These are phyloP conservation scores for Vaccinium corymbosum DNA, from an alignment of 148 eudicot genomes.

Conservation along the genomic window DNA sequence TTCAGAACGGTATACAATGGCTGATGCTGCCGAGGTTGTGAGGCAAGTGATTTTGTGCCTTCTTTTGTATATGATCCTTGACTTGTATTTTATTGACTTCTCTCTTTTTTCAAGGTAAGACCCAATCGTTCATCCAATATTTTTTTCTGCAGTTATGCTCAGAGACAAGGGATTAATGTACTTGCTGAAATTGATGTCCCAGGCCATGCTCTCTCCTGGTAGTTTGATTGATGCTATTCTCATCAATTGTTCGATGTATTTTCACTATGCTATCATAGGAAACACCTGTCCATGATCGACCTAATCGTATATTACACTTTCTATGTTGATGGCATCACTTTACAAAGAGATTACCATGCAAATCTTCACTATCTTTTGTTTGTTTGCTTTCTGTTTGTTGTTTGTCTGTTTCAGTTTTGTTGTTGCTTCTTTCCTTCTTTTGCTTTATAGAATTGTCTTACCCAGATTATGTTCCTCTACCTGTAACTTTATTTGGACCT, in stretches of 20 bases:
- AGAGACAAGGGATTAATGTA: conserved; percentile 75
- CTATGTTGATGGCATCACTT: not conserved
- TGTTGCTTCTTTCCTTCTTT: not conserved
- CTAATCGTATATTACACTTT: not conserved
- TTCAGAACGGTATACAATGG: conserved; percentile 68
- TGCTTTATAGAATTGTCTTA: not conserved
- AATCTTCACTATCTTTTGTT: not conserved
- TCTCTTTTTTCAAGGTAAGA: not conserved
- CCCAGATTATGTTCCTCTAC: not conserved
- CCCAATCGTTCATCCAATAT: not conserved
- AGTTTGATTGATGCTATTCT: conserved; percentile 14
- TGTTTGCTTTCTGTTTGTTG: not conserved
- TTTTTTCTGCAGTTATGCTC: conserved; percentile 64
- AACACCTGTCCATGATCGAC: conserved; percentile 3
- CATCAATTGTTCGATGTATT: not conserved
- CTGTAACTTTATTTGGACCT: not conserved
- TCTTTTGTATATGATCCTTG: conserved; percentile 1
- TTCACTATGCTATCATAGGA: not conserved
- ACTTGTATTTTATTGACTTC: not conserved
- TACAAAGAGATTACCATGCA: not conserved
- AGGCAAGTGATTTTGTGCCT: conserved; percentile 50
- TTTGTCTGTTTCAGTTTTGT: not conserved
- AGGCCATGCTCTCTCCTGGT: conserved; percentile 96
- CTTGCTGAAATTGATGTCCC: conserved; percentile 93
- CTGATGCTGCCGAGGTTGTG: conserved; percentile 81